These are phyloP conservation scores for Nematocida parisii DNA, from an alignment of 371 early-diverging fungal genomes.

Conservation along the genomic window DNA sequence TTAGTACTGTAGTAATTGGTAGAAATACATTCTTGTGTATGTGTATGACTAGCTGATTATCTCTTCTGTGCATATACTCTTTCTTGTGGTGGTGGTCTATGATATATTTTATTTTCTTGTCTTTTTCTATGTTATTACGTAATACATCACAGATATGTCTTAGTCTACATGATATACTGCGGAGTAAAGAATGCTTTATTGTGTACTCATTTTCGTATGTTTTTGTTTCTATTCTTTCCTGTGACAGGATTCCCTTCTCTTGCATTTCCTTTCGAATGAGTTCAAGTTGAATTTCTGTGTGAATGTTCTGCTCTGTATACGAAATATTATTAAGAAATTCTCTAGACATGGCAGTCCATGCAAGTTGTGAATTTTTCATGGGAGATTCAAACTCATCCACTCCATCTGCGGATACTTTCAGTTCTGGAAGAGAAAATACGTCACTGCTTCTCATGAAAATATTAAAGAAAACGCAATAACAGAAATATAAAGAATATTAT, in stretches of 20 bases:
- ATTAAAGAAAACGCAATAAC: too few relatives aligned
- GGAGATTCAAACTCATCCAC: conserved; percentile 17
- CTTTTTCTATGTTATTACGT: conserved; percentile 39
- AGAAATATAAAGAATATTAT: too few relatives aligned
- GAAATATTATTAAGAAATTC: conserved; percentile 42
- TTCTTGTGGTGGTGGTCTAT: conserved; percentile 39
- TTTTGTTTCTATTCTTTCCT: conserved; percentile 53
- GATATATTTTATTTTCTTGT: conserved; percentile 36
- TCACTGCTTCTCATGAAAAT: conserved; percentile 35
- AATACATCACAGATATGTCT: conserved; percentile 41
- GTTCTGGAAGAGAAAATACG: not conserved
- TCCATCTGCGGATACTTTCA: conserved; percentile 15
- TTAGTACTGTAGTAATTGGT: not conserved
- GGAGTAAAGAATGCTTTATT: conserved; percentile 19
- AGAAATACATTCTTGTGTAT: conserved; percentile 36
- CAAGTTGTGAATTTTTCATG: conserved; percentile 9
- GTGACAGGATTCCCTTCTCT: conserved; percentile 31
- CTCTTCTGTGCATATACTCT: conserved; percentile 41
- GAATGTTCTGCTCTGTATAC: conserved; percentile 39
- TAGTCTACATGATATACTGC: conserved; percentile 27
- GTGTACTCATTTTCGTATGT: conserved; percentile 11
- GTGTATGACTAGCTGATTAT: conserved; percentile 23
- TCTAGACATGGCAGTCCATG: conserved; percentile 15
- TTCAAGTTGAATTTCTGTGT: conserved; percentile 59
- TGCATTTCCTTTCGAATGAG: conserved; percentile 41